Conservation (phyloP, 2,329 filamentous ascomycete species). For the Apiospora malaysiana region DNA sequence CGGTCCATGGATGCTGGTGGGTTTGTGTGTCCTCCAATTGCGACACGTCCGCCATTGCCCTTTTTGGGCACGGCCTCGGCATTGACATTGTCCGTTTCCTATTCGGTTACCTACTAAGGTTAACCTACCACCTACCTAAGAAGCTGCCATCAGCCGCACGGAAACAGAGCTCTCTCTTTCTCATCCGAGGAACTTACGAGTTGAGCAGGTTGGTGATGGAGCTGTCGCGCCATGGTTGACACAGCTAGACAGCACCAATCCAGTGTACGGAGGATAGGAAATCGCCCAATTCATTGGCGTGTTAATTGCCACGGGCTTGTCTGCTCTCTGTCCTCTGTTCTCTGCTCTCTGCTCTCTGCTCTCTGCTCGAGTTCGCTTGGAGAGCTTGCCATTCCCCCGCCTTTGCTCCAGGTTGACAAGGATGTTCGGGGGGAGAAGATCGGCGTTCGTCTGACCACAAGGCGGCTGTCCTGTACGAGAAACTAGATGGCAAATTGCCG, state of each 20-base stretch:
- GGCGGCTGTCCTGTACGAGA: not conserved
- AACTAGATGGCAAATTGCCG: not conserved
- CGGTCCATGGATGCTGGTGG: not conserved
- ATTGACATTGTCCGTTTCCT: not conserved
- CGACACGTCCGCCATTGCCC: conserved; percentile 10
- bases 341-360: not conserved
- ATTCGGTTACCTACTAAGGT: conserved; percentile 7
- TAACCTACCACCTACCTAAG: not conserved
- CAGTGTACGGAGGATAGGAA: not conserved
- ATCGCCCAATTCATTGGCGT: not conserved
- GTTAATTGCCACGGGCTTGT: not conserved
- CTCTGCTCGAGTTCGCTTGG: conserved; percentile 1
- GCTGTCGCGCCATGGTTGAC: not conserved
- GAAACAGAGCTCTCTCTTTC: not conserved
- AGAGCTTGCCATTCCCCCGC: not conserved
- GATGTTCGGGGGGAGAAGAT: not conserved
- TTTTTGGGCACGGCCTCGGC: conserved; percentile 20
- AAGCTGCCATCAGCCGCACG: not conserved
- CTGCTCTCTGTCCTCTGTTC: not conserved
- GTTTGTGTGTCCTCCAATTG: not conserved
- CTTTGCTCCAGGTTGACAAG: not conserved
- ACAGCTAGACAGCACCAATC: not conserved
- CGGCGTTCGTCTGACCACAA: conserved; percentile 8
- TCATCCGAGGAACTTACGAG: not conserved
- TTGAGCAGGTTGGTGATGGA: not conserved